Percentiles rank a stretch among this genome's conserved stretches.
phyloP scores from a whole-genome alignment of 1,284 basidiomycete genomes.

The Sporisorium graminicola region DNA sequence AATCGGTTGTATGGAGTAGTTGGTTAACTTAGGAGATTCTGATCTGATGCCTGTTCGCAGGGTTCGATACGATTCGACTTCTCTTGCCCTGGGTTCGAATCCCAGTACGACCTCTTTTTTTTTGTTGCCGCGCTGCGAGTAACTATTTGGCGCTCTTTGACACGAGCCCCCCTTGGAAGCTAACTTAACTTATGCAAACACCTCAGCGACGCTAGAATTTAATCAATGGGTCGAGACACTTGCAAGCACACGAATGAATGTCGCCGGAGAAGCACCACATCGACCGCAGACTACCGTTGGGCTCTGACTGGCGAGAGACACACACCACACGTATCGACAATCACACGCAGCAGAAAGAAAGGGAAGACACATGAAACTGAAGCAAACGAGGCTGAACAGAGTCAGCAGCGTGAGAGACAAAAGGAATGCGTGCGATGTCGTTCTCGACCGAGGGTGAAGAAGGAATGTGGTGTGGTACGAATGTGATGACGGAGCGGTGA shows the following conservation, averaged over 20 bases:
- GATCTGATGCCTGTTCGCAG: conserved; percentile 2
- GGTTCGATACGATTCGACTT: conserved; percentile 27
- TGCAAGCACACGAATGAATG: too few relatives aligned
- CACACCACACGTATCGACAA: too few relatives aligned
- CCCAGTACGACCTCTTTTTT: conserved; percentile 52
- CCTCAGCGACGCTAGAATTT: too few relatives aligned
- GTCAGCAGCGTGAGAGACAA: background rate
- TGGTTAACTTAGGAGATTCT: conserved; percentile 59
- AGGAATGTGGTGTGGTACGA: background rate
- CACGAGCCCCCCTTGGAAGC: background rate
- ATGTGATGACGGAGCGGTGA: background rate
- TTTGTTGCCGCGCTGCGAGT: too few relatives aligned
- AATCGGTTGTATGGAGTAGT: conserved; percentile 53
- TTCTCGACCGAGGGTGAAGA: too few relatives aligned
- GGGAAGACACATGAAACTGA: background rate
- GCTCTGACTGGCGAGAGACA: too few relatives aligned
- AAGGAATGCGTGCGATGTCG: background rate
- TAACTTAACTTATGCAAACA: too few relatives aligned
- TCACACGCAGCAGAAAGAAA: background rate
- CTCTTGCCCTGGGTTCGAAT: conserved; percentile 59
- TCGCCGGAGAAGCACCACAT: too few relatives aligned
- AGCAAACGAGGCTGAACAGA: background rate
- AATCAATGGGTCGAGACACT: too few relatives aligned
- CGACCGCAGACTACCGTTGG: too few relatives aligned
- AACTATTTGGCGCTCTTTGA: background rate